Conservation (phyloP, 2,329 filamentous ascomycete genomes). For the Graphium sp. region DNA sequence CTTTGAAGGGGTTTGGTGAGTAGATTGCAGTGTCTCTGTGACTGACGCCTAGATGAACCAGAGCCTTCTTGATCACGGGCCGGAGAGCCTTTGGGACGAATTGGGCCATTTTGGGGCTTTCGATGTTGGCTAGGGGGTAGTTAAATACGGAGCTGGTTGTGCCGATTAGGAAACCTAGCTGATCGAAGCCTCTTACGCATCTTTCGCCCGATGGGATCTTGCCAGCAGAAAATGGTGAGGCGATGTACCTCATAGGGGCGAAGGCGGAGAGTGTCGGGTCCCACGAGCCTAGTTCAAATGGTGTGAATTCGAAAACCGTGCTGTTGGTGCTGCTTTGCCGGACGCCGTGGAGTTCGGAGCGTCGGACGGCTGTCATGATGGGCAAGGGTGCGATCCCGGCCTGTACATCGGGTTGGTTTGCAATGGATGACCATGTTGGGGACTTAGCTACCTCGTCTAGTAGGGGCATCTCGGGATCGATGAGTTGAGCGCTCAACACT, state of each 20-base stretch:
- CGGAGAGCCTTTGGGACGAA: conserved; percentile 20
- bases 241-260: conserved; percentile 40
- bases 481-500: conserved; percentile 70
- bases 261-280: conserved; percentile 44
- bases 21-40: conserved; percentile 65
- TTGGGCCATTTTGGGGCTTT: conserved; percentile 18
- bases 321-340: conserved; percentile 36
- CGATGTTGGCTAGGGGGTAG: conserved; percentile 58
- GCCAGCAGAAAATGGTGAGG: conserved; percentile 38
- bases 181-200: conserved; percentile 53
- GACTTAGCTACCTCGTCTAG: conserved; percentile 54
- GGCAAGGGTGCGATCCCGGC: conserved; percentile 26
- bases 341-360: conserved; percentile 23
- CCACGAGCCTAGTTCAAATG: conserved; percentile 50
- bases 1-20: conserved; percentile 39
- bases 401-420: conserved; percentile 23
- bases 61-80: conserved; percentile 28
- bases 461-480: too few species aligned
- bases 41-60: conserved; percentile 35
- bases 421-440: conserved; percentile 65
- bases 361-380: conserved; percentile 29
- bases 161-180: conserved; percentile 64
- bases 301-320: conserved; percentile 47
- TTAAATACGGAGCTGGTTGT: conserved; percentile 76
- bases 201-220: conserved; percentile 22